phyloP scores from a whole-genome alignment of 2,329 filamentous ascomycete genomes.

The Beauveria sp. region DNA sequence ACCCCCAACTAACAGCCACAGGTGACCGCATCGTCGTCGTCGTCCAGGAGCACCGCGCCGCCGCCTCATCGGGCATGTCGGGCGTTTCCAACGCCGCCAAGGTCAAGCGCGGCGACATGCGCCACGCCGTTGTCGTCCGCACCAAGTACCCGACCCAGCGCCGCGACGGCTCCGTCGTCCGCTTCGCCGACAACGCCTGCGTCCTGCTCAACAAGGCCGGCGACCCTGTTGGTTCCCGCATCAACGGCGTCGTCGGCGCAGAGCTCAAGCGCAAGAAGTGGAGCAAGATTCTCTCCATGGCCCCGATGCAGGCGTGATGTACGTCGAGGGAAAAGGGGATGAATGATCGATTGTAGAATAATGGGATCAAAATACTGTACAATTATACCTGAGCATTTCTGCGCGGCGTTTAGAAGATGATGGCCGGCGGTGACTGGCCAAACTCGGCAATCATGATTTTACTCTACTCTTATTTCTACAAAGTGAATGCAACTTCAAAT shows the following conservation, averaged over 20 bases:
- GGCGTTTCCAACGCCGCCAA: slow-evolving; percentile 74
- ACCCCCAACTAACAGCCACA: slow-evolving; percentile 27
- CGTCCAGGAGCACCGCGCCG: slow-evolving; percentile 90
- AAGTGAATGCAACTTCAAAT: not conserved
- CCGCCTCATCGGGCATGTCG: slow-evolving; percentile 62
- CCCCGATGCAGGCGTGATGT: slow-evolving; percentile 56
- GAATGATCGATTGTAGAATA: no score
- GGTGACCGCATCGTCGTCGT: slow-evolving; percentile 96
- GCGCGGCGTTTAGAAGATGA: slow-evolving; percentile 25
- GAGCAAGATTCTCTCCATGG: slow-evolving; percentile 97
- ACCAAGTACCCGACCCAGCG: slow-evolving; percentile 82
- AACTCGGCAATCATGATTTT: slow-evolving; percentile 8
- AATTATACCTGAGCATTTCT: slow-evolving; percentile 23
- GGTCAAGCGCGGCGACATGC: slow-evolving; percentile 91
- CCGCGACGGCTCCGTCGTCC: slow-evolving; percentile 80
- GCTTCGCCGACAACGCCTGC: slow-evolving; percentile 97
- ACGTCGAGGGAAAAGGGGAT: not conserved
- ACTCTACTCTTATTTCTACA: not conserved
- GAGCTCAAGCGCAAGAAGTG: slow-evolving; percentile 90
- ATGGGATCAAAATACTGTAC: slow-evolving; percentile 18
- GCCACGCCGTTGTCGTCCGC: slow-evolving; percentile 91
- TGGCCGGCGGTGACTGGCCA: not conserved
- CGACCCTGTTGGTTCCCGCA: slow-evolving; percentile 85
- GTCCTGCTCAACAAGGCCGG: slow-evolving; percentile 95
- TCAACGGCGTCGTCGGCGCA: slow-evolving; percentile 85